Evolutionary conservation across 2,329 filamentous ascomycete species (phyloP).

Genomic region (Xylaria sp.): DNA sequence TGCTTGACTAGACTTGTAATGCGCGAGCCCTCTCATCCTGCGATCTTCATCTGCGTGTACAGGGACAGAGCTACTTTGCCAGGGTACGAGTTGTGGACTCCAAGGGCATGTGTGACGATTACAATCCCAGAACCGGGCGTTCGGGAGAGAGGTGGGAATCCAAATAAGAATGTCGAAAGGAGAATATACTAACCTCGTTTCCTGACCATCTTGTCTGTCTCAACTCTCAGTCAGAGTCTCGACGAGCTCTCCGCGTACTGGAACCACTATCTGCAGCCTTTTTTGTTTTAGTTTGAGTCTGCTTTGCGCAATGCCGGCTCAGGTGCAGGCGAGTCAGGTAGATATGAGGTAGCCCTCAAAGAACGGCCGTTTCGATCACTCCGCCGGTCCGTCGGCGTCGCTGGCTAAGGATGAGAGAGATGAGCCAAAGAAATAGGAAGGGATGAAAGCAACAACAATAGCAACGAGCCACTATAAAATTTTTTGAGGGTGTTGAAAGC

Average conservation of each 20-base stretch:
- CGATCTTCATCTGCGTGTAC: slow-evolving; percentile 21
- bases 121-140: slow-evolving; percentile 31
- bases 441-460: slow-evolving; percentile 2
- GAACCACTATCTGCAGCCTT: slow-evolving; percentile 10
- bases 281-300: slow-evolving; percentile 31
- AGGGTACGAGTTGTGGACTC: slow-evolving; percentile 25
- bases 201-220: slow-evolving; percentile 59
- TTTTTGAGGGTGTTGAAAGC: slow-evolving; percentile 9
- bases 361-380: slow-evolving; percentile 23
- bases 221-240: slow-evolving; percentile 24
- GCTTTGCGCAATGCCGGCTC: slow-evolving; percentile 23
- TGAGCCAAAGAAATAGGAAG: slow-evolving; percentile 23
- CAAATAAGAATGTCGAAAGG: slow-evolving; percentile 21
- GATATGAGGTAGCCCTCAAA: slow-evolving; percentile 6
- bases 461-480: slow-evolving; percentile 8
- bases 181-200: slow-evolving; percentile 62
- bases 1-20: slow-evolving; percentile 6
- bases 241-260: slow-evolving; percentile 30
- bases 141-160: slow-evolving; percentile 24
- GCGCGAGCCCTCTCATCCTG: slow-evolving; percentile 17
- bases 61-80: slow-evolving; percentile 30
- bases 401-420: slow-evolving; percentile 8
- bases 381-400: slow-evolving; percentile 19
- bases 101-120: slow-evolving; percentile 27
- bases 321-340: slow-evolving; percentile 6